These are phyloP conservation scores for Cupressus sempervirens DNA, from an alignment of 75 land plant species.

Conservation along the genomic window DNA sequence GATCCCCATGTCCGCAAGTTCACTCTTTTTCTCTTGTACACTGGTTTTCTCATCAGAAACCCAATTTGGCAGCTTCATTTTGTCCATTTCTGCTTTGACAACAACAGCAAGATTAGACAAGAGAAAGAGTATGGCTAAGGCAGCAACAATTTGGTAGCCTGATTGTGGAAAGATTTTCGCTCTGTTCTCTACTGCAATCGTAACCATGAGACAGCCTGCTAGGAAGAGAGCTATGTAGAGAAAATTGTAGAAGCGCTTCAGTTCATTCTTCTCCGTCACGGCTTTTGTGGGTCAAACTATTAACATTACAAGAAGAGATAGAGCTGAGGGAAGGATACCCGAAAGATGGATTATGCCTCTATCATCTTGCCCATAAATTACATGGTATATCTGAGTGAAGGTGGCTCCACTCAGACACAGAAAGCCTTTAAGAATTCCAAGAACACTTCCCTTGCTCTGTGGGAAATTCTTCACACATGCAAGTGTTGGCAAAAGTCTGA, in stretches of 20 bases:
- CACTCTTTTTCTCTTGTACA: background rate
- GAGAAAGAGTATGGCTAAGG: conserved; percentile 27
- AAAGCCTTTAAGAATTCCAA: conserved; percentile 74
- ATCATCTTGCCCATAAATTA: background rate
- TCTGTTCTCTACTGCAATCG: conserved; percentile 18
- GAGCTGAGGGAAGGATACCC: background rate
- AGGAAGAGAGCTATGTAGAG: conserved; percentile 7
- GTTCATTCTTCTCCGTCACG: background rate
- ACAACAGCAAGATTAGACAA: conserved; percentile 31
- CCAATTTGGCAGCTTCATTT: background rate
- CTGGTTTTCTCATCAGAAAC: background rate
- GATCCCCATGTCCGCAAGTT: background rate
- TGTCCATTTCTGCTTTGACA: conserved; percentile 29
- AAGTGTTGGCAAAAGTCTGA: conserved; percentile 54
- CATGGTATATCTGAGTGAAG: conserved; percentile 38
- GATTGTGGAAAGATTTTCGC: background rate
- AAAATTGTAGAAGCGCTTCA: conserved; percentile 21
- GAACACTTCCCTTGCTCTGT: conserved; percentile 47
- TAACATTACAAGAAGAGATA: background rate
- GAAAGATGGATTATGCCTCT: background rate
- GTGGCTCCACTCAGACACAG: conserved; percentile 76
- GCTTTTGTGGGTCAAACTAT: background rate
- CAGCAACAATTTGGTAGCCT: conserved; percentile 10
- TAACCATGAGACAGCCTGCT: background rate
- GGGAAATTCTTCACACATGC: conserved; percentile 55